Percentiles rank a stretch among this genome's conserved stretches.
Evolutionary conservation across 2,329 filamentous ascomycete genomes (phyloP).

Genomic region (Xylaria arbuscula): DNA sequence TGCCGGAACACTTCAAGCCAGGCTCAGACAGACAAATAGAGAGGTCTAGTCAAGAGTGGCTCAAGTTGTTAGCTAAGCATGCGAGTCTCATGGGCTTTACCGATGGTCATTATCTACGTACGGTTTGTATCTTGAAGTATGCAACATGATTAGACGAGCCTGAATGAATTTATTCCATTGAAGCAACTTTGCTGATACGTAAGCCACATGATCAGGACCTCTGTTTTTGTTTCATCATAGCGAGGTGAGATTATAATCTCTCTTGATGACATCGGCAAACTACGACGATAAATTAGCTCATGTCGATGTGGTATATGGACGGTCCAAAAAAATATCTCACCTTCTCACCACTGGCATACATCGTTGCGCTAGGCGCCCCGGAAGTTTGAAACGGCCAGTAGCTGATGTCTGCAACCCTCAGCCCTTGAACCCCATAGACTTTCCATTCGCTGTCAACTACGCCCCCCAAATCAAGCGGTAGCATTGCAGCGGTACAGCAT

Average conservation of each 20-base stretch:
- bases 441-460: slow-evolving; percentile 48
- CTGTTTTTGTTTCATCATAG: slow-evolving; percentile 16
- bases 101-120: too few relatives aligned
- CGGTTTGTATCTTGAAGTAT: background rate
- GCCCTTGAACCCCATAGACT: slow-evolving; percentile 34
- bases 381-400: slow-evolving; percentile 29
- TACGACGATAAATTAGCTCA: slow-evolving; percentile 14
- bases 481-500: slow-evolving; percentile 52
- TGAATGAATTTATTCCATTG: background rate
- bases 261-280: slow-evolving; percentile 27
- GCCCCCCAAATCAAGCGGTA: slow-evolving; percentile 54
- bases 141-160: background rate
- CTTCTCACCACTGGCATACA: slow-evolving; percentile 36
- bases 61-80: too few relatives aligned
- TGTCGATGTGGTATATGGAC: slow-evolving; percentile 2
- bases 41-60: too few relatives aligned
- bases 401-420: slow-evolving; percentile 36
- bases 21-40: too few relatives aligned
- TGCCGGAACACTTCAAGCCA: too few relatives aligned
- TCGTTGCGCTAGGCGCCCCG: slow-evolving; percentile 23
- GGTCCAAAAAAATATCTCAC: slow-evolving; percentile 19
- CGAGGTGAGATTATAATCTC: slow-evolving; percentile 23
- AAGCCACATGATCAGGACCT: background rate
- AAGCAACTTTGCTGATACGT: background rate
- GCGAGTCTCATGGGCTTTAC: too few relatives aligned